Conservation (phyloP, 2,329 filamentous ascomycete species). For the Blastomyces parvus region DNA sequence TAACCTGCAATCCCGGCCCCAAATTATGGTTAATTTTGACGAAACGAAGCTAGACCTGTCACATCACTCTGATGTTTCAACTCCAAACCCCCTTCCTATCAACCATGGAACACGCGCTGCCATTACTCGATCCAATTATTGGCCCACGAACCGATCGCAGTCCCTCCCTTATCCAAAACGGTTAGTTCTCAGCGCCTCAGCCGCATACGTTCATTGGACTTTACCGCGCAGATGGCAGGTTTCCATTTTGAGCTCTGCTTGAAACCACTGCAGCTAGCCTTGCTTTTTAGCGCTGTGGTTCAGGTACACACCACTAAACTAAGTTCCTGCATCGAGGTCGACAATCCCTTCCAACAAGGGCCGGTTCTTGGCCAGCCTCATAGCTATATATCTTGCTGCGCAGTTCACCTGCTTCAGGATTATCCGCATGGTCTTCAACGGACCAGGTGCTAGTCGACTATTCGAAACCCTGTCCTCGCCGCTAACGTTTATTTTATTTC, state of each 20-base stretch:
- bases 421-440: background rate
- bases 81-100: background rate
- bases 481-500: conserved; percentile 6
- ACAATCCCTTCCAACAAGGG: background rate
- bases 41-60: background rate
- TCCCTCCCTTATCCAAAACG: background rate
- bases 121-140: background rate
- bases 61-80: conserved; percentile 1
- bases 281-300: background rate
- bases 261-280: background rate
- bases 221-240: background rate
- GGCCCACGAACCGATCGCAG: background rate
- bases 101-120: background rate
- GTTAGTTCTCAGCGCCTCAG: conserved; percentile 6
- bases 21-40: conserved; percentile 6
- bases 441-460: background rate
- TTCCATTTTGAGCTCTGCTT: background rate
- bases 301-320: conserved; percentile 1
- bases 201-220: conserved; percentile 2
- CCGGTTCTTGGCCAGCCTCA: conserved; percentile 2
- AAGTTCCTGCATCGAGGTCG: conserved; percentile 1
- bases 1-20: background rate
- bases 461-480: conserved; percentile 4
- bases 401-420: conserved; percentile 4
- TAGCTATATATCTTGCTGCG: conserved; percentile 6